These are phyloP conservation scores for Fusarium humuli DNA, from an alignment of 2,329 filamentous ascomycete genomes.

Conservation along the genomic window DNA sequence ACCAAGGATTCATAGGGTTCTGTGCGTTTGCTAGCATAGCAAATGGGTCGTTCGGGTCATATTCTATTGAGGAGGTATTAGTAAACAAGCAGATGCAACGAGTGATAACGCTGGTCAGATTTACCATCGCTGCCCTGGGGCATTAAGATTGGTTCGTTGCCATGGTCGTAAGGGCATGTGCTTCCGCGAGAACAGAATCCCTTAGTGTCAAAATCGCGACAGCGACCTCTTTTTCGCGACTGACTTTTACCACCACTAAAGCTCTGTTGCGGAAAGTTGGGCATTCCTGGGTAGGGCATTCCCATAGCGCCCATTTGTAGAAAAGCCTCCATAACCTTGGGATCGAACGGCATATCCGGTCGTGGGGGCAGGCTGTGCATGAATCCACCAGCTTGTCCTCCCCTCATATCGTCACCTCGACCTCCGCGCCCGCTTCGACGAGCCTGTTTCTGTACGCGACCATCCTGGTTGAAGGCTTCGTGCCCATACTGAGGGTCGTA, in stretches of 20 bases:
- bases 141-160: conserved; percentile 60
- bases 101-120: background rate
- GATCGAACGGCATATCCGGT: conserved; percentile 62
- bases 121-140: conserved; percentile 49
- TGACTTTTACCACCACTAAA: conserved; percentile 40
- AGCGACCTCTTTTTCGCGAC: conserved; percentile 62
- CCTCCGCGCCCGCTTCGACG: conserved; percentile 62
- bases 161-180: conserved; percentile 77
- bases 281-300: conserved; percentile 55
- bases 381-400: conserved; percentile 29
- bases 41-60: conserved; percentile 50
- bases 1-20: conserved; percentile 36
- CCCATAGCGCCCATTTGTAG: conserved; percentile 71
- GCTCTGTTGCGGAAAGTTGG: conserved; percentile 53
- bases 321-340: conserved; percentile 70
- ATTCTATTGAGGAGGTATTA: conserved; percentile 46
- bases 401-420: conserved; percentile 40
- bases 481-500: conserved; percentile 36
- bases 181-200: conserved; percentile 77
- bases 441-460: conserved; percentile 69
- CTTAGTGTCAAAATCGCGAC: conserved; percentile 77
- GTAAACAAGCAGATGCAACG: background rate
- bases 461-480: conserved; percentile 45
- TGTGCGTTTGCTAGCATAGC: conserved; percentile 36
- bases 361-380: conserved; percentile 34